These are phyloP conservation scores for Botrytis aclada DNA, from an alignment of 2,329 filamentous ascomycete genomes.

Conservation along the genomic window DNA sequence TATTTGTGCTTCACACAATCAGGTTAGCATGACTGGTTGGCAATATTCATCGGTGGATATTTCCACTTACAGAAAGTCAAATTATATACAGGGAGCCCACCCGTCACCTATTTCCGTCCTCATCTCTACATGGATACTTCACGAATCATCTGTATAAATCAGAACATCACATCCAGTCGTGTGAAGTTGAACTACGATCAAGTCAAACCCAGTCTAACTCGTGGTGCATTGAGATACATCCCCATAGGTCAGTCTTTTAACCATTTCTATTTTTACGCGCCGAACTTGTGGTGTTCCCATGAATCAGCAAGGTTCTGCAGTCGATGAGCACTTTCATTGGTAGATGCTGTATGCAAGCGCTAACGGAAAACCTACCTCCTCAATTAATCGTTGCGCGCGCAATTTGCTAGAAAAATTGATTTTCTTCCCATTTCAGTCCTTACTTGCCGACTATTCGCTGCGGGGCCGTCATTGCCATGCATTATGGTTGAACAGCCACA, in stretches of 20 bases:
- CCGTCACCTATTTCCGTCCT: not conserved
- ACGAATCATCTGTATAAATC: conserved; percentile 1
- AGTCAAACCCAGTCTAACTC: conserved; percentile 10
- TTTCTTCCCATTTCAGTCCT: conserved; percentile 1
- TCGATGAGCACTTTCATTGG: conserved; percentile 12
- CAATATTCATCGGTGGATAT: not conserved
- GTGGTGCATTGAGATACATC: not conserved
- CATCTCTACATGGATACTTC: conserved; percentile 4
- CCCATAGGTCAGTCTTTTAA: not conserved
- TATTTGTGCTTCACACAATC: not conserved
- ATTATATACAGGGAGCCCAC: conserved; percentile 7
- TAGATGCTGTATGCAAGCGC: conserved; percentile 15
- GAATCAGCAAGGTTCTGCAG: conserved; percentile 15
- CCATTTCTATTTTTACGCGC: conserved; percentile 19
- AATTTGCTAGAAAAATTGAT: conserved; percentile 8
- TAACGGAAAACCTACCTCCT: not conserved
- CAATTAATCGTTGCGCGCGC: conserved; percentile 19
- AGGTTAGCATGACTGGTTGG: not conserved
- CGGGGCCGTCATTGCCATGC: not conserved
- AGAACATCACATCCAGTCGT: conserved; percentile 18
- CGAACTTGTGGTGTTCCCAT: not conserved
- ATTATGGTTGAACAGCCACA: conserved; percentile 1
- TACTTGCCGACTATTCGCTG: conserved; percentile 13
- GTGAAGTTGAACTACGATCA: not conserved
- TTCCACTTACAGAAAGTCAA: not conserved